Percentiles rank a stretch among this genome's conserved stretches.
phyloP scores from a whole-genome alignment of 257 asterid species.

The Cinchona pubescens region DNA sequence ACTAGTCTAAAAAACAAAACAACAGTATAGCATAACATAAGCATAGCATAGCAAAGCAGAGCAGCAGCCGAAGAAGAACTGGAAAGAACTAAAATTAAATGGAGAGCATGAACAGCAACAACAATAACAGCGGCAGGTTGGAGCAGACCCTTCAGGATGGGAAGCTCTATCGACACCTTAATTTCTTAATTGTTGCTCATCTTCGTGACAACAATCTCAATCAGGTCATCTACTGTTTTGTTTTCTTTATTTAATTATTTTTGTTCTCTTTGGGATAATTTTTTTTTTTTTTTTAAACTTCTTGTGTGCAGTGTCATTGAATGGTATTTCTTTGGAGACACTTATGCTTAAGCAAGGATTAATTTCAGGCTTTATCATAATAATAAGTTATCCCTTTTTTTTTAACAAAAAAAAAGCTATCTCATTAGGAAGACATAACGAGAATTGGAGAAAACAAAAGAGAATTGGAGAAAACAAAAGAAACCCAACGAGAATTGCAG shows the following conservation, averaged over 20 bases:
- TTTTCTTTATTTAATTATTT: background rate
- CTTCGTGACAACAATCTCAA: slow-evolving; percentile 71
- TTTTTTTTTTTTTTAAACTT: slow-evolving; percentile 8
- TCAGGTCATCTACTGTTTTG: slow-evolving; percentile 38
- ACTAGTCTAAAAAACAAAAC: no score
- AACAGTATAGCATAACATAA: no score
- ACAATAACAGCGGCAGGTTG: slow-evolving; percentile 36
- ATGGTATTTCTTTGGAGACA: background rate
- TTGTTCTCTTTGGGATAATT: background rate
- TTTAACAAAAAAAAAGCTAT: no score
- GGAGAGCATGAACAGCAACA: slow-evolving; percentile 15
- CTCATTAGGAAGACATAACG: no score
- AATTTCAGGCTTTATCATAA: background rate
- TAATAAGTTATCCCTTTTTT: no score
- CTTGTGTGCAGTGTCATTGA: background rate
- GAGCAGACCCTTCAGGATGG: slow-evolving; percentile 71
- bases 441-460: background rate
- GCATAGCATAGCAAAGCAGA: no score
- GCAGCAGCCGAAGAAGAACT: no score
- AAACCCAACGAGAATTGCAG: background rate
- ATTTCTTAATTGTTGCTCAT: slow-evolving; percentile 71
- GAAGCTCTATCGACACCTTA: slow-evolving; percentile 64
- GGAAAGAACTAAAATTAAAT: background rate
- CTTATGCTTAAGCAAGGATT: background rate
- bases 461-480: background rate